Evolutionary conservation across 192 early-diverging fungal genomes (phyloP).

Genomic region (Backusella macrospora): DNA sequence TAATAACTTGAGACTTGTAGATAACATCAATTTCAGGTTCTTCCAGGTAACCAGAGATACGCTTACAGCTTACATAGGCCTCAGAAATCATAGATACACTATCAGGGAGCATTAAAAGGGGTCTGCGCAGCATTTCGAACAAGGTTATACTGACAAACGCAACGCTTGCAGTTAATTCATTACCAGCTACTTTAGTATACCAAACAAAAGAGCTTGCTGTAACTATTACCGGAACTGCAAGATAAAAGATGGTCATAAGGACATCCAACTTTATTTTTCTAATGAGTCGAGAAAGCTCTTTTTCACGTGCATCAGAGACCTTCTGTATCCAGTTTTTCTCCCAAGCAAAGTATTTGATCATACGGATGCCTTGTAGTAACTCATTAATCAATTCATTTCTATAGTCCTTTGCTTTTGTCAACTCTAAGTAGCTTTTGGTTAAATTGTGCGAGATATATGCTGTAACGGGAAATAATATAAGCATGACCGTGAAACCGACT

Average conservation of each 20-base stretch:
- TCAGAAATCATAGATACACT: slow-evolving; percentile 73
- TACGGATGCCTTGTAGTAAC: slow-evolving; percentile 47
- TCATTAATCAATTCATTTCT: slow-evolving; percentile 69
- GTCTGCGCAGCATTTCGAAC: slow-evolving; percentile 88
- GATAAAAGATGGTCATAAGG: slow-evolving; percentile 34
- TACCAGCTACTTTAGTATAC: slow-evolving; percentile 44
- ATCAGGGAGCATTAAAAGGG: slow-evolving; percentile 77
- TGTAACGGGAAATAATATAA: slow-evolving; percentile 42
- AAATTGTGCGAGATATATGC: slow-evolving; percentile 26
- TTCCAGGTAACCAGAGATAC: slow-evolving; percentile 76
- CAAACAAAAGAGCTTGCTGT: slow-evolving; percentile 59
- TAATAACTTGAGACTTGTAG: slow-evolving; percentile 44
- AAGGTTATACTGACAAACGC: slow-evolving; percentile 85
- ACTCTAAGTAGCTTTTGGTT: slow-evolving; percentile 21
- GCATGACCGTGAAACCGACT: slow-evolving; percentile 44
- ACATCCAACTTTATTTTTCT: slow-evolving; percentile 16
- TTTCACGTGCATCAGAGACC: slow-evolving; percentile 15
- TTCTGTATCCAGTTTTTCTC: slow-evolving; percentile 42
- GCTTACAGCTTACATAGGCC: slow-evolving; percentile 75
- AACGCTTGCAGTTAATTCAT: slow-evolving; percentile 61
- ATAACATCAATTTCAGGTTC: slow-evolving; percentile 75
- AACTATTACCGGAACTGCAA: slow-evolving; percentile 52
- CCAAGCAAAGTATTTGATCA: slow-evolving; percentile 62
- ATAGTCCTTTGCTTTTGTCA: slow-evolving; percentile 66
- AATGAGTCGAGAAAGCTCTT: slow-evolving; percentile 37